Evolutionary conservation across 345 rosid species (phyloP), one percentile per base, ranked within the genome.

Genomic region (Toxicodendron radicans): DNA sequence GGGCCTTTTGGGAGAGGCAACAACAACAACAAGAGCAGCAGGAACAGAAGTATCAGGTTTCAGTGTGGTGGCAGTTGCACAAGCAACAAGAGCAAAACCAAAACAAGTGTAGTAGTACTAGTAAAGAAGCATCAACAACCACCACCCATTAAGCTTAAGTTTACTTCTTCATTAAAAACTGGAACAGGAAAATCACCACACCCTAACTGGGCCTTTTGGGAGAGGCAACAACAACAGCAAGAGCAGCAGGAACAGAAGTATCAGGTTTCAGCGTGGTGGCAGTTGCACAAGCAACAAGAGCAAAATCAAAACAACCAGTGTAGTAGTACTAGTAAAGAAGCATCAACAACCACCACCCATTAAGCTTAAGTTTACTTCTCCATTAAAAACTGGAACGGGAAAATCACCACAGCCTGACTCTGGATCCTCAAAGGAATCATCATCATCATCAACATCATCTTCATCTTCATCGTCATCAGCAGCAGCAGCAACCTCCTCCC

Each of bases 391-490:
- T 89, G 91, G 87, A 87, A 79, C 84, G 73, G 71, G 78, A 72
- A 71, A 79, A 79, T 66, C 74, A 78, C 69, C 56, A 81, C 74
- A 72, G 70, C 38, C 80, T 76, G 85, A 85, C 70, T 81, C 91
- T 87, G 91, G 91, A 87, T 84, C 83, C 89, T 72, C 88, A 33
- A 83, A 77, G 85, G 81, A 86, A 79, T 71, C 85, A 81, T 59
- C 85, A 66, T 64, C 80, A 71, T 27, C 76, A 60, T 18, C 78
- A 48, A 10, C 76, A 43, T 1, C 75, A 32, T 71, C 85, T 80
- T 58, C 85, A 65, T 63, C 79, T 60, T 33, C 75, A 58, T 16
- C 77, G 45, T 16, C 76, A 52, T 0, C 77, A 21, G 41, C 41
- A 35, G 6, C 41, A 5, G 8, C 43, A 38, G 1, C 43, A 7